Conservation (phyloP, 768 basidiomycete species). For the Gymnopilus dilepis region DNA sequence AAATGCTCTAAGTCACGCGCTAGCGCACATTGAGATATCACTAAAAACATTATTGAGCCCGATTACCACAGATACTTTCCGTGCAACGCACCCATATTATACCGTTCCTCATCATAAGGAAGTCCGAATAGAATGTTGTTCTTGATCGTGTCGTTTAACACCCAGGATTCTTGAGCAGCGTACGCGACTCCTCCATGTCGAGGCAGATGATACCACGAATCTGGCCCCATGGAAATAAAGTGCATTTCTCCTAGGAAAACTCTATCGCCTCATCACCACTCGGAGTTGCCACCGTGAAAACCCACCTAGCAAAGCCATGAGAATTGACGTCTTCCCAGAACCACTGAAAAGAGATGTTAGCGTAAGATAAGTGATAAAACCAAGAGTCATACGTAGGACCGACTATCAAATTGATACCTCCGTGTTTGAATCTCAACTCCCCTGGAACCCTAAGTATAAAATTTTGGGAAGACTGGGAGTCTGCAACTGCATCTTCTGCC, state of each 20-base stretch:
- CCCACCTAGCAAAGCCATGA: not conserved
- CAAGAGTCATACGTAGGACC: not conserved
- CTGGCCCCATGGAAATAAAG: constrained; percentile 50
- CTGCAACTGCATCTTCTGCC: too few relatives aligned
- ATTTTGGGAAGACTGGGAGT: too few relatives aligned
- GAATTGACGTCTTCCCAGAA: not conserved
- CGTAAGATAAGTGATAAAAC: not conserved
- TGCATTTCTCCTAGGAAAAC: constrained; percentile 59
- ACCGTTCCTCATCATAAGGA: constrained; percentile 31
- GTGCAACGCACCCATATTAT: constrained; percentile 1
- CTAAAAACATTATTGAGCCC: not conserved
- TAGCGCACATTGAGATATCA: constrained; percentile 3
- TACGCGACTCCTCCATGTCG: constrained; percentile 39
- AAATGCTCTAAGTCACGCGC: constrained; percentile 6
- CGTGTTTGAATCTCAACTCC: not conserved
- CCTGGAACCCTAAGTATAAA: not conserved
- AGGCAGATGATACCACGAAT: constrained; percentile 70
- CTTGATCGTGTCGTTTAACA: constrained; percentile 74
- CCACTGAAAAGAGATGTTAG: not conserved
- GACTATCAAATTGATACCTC: not conserved
- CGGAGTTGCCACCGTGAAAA: too few relatives aligned
- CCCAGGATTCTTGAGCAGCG: constrained; percentile 77
- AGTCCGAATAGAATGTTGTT: constrained; percentile 71
- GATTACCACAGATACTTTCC: not conserved
- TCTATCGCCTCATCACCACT: too few relatives aligned